Conservation (phyloP, 1,284 basidiomycete species). For the Ustilago nuda region DNA sequence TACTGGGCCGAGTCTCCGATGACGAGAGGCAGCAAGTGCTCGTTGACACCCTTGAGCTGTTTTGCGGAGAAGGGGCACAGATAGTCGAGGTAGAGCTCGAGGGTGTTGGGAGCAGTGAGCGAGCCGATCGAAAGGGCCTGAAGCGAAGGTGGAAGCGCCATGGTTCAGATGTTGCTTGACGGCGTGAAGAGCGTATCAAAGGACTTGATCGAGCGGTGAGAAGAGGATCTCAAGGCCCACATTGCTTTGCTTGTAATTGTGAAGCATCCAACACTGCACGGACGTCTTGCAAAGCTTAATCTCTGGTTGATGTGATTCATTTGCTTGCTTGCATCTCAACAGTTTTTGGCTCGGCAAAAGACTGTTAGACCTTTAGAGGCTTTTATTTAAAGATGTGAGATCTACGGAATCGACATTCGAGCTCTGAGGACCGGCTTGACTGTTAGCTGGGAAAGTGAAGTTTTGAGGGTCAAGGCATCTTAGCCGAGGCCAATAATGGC, state of each 20-base stretch:
- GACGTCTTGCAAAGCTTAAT: conserved; percentile 4
- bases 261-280: conserved; percentile 26
- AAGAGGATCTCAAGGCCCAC: background rate
- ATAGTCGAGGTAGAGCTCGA: conserved; percentile 78
- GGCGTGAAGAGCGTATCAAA: background rate
- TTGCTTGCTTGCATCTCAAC: conserved; percentile 10
- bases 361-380: background rate
- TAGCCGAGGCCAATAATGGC: background rate
- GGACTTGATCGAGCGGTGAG: background rate
- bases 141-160: conserved; percentile 86
- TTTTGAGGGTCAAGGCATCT: background rate
- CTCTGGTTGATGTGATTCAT: conserved; percentile 30
- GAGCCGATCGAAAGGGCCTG: conserved; percentile 79
- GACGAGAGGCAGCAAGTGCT: conserved; percentile 69
- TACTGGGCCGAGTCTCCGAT: conserved; percentile 71
- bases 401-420: background rate
- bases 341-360: background rate
- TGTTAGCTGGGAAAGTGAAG: no score
- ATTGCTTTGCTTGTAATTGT: background rate
- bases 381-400: conserved; percentile 1
- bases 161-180: conserved; percentile 65
- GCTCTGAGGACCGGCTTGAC: no score
- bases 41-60: conserved; percentile 69
- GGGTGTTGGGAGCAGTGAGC: conserved; percentile 79
- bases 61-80: conserved; percentile 75